Percentiles rank a stretch among this genome's conserved stretches.
These are phyloP conservation scores for Dendrobium officinale DNA, from an alignment of 106 monocot genomes.

Conservation along the genomic window DNA sequence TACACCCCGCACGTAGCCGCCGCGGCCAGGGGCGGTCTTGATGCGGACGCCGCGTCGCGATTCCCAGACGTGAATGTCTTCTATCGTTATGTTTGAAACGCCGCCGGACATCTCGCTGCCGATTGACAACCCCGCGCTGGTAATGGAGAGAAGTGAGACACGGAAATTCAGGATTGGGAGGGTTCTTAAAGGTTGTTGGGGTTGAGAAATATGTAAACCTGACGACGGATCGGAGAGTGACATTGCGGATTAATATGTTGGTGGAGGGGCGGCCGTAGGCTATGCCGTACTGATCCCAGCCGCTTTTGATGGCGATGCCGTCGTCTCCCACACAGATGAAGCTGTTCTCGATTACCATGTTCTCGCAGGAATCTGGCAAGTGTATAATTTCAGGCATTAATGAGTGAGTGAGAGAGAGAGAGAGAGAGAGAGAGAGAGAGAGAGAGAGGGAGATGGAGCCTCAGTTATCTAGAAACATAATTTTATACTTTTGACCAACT, in stretches of 20 bases:
- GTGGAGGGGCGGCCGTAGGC: slow-evolving; percentile 53
- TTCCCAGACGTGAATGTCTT: slow-evolving; percentile 53
- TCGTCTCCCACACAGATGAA: slow-evolving; percentile 72
- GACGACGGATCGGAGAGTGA: slow-evolving; percentile 47
- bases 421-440: too few relatives aligned
- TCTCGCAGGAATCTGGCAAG: slow-evolving; percentile 55
- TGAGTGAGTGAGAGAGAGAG: not conserved
- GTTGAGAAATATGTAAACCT: slow-evolving; percentile 21
- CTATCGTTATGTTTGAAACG: slow-evolving; percentile 53
- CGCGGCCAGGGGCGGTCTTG: slow-evolving; percentile 76
- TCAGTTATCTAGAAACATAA: too few relatives aligned
- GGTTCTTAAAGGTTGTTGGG: not conserved
- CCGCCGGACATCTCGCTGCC: slow-evolving; percentile 99
- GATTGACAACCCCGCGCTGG: slow-evolving; percentile 76
- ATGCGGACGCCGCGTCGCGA: slow-evolving; percentile 63
- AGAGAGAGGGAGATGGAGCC: too few relatives aligned
- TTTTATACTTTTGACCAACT: too few relatives aligned
- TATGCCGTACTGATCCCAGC: slow-evolving; percentile 84
- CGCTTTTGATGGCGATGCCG: slow-evolving; percentile 78
- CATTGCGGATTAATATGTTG: slow-evolving; percentile 56
- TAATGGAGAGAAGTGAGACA: slow-evolving; percentile 11
- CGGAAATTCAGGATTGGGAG: not conserved
- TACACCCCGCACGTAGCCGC: slow-evolving; percentile 56
- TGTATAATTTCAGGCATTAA: not conserved
- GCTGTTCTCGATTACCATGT: slow-evolving; percentile 60